Evolutionary conservation across 352 stramenopile species (phyloP), one percentile per base, ranked within the genome.

Genomic region (Thraustochytrium striatum): DNA sequence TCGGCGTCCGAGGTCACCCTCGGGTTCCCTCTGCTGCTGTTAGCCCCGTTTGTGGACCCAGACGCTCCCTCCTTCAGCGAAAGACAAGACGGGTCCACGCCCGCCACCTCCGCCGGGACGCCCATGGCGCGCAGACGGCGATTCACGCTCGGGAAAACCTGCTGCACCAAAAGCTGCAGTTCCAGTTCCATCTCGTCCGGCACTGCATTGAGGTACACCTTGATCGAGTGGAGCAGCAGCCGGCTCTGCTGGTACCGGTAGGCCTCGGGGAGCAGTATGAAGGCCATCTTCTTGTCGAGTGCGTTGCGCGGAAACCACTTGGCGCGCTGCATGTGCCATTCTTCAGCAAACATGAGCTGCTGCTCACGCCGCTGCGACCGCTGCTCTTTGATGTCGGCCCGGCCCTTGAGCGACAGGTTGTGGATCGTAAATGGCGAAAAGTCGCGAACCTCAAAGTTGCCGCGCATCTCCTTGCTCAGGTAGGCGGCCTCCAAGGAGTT

Each of bases 381-480:
- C 30, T 75, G 65, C 25, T 72, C 65, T 32, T 61, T 35, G 7
- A 75, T 75, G n/a, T 75, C 68, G 28, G 16, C 39, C 2, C 52
- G 43, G 28, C 65, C 52, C n/a, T 75, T 72, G 19, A 75, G 65
- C 8, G 30, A 30, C 3, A 75, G 44, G 5, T 32, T 8, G 44
- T 61, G 9, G 19, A 68, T 58, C 16, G 44, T 55, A 11, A 44
- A 52, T 21, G 11, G 32, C 5, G 19, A 9, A 7, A 62, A 28
- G 32, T 75, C 65, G 39, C 52, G 39, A 21, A 61, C 68, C 36
- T 62, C 65, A 36, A 61, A 75, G 13, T 43, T 43, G 25, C 41
- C 43, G 7, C 52, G 39, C 19, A 75, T 72, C 65, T 75, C 19
- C 39, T 75, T 75, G 65, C 35, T 62, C 32, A 75, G n/a, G 52